Conservation (phyloP, 495 filamentous ascomycete species). For the Aspergillus egyptiacus region DNA sequence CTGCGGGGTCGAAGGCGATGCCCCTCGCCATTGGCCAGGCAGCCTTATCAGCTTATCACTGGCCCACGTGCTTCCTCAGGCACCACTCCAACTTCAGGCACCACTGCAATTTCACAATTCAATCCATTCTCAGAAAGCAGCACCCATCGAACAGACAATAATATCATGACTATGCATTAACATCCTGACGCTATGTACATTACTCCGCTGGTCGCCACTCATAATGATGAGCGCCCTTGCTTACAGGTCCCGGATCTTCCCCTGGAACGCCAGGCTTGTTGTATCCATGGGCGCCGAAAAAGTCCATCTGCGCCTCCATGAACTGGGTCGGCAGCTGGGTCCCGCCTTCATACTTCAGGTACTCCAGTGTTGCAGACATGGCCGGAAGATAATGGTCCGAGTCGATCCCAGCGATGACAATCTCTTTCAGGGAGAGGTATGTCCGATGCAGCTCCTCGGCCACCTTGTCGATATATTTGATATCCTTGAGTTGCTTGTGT, state of each 20-base stretch:
- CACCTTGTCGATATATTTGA: slow-evolving; percentile 46
- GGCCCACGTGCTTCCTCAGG: slow-evolving; percentile 6
- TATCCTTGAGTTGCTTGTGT: slow-evolving; percentile 25
- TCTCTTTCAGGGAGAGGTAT: slow-evolving; percentile 48
- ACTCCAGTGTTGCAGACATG: slow-evolving; percentile 61
- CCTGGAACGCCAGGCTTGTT: slow-evolving; percentile 43
- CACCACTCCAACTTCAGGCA: neutral
- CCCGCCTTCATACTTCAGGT: slow-evolving; percentile 58
- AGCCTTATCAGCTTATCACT: neutral
- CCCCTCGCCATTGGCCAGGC: neutral
- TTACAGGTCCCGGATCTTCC: slow-evolving; percentile 38
- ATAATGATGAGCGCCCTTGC: slow-evolving; percentile 40
- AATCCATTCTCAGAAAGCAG: neutral
- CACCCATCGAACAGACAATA: no score
- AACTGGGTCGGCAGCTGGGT: slow-evolving; percentile 59
- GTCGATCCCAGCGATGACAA: slow-evolving; percentile 51
- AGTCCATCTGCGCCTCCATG: slow-evolving; percentile 71
- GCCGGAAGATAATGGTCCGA: slow-evolving; percentile 61
- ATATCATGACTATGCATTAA: no score
- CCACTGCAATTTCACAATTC: neutral
- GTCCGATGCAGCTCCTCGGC: slow-evolving; percentile 48
- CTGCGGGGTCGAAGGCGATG: neutral
- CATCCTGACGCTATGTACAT: neutral
- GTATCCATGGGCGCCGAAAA: slow-evolving; percentile 66
- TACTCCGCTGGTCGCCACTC: slow-evolving; percentile 31